Evolutionary conservation across 768 basidiomycete genomes (phyloP), one percentile per base, ranked within the genome.

Genomic region (Suillus fuscotomentosus): DNA sequence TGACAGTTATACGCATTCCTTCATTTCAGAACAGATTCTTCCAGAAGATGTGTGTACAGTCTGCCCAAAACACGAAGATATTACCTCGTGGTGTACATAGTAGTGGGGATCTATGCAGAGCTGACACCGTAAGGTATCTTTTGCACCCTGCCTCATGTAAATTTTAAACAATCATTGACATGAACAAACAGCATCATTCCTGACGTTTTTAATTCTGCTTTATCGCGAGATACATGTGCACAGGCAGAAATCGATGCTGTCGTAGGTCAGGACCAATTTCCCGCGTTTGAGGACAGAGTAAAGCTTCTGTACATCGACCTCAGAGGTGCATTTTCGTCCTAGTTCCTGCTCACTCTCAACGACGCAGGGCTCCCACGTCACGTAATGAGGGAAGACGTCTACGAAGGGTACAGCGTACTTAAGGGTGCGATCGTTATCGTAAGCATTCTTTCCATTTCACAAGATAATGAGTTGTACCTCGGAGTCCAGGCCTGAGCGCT

Each of bases 401-500:
- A 31, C 3, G 31, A 70, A 5, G 67, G 70, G 38, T 70, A 68
- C n/a, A 36, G 38, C 36, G 39, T 56, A 8, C 38, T 38, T 15
- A 22, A 56, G 36, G 55, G 38, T 56, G 38, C 55, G 3, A 5
- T 13, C 14, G 1, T 56, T 7, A 38, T 39, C 7, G 14, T n/a
- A 7, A 56, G 24, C 38, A 15, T 56, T 17, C 3, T 39, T 39
- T 24, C 55, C 5, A 66, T 67, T n/a, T 31, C 60, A 20, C 66
- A 22, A 11, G 64, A 70, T 50, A 56, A 66, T 15, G 51, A 45
- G 3, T 17, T 72, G 2, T 86, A 84, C 67, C 83, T 84, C 0
- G 77, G 66, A 48, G 2, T 87, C 87, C 70, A 76, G 80, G n/a
- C 86, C 86, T 0, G 77, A 80, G 41, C 79, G 85, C 3, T 77